These are phyloP conservation scores for Globisporangium abappressorium DNA, from an alignment of 352 stramenopile species.

Conservation along the genomic window DNA sequence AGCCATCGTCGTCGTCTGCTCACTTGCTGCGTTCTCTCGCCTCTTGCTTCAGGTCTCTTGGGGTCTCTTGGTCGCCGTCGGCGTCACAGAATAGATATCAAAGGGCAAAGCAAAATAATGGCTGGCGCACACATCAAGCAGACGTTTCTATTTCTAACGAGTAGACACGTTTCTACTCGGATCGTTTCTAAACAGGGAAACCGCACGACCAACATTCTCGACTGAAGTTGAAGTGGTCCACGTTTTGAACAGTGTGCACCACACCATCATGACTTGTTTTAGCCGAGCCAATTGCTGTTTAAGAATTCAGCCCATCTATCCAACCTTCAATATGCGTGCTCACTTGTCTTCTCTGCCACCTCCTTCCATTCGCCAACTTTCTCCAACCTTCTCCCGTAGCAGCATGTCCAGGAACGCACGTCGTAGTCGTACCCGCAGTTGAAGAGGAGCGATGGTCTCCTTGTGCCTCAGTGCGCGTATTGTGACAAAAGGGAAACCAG, in stretches of 20 bases:
- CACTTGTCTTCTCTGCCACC: no score
- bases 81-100: slow-evolving; percentile 5
- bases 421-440: background rate
- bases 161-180: background rate
- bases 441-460: background rate
- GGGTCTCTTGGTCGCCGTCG: background rate
- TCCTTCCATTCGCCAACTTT: no score
- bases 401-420: no score
- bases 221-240: background rate
- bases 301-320: no score
- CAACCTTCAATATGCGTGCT: no score
- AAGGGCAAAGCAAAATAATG: slow-evolving; percentile 7
- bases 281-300: no score
- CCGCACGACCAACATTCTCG: background rate
- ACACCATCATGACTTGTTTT: no score
- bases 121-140: slow-evolving; percentile 12
- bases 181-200: slow-evolving; percentile 3
- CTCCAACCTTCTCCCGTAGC: no score
- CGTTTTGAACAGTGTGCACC: no score
- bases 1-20: slow-evolving; percentile 23
- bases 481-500: no score
- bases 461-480: background rate
- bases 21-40: background rate
- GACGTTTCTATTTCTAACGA: slow-evolving; percentile 7
- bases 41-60: background rate